Evolutionary conservation across 2,329 filamentous ascomycete species (phyloP).

Genomic region (Verticillium albo-atrum): DNA sequence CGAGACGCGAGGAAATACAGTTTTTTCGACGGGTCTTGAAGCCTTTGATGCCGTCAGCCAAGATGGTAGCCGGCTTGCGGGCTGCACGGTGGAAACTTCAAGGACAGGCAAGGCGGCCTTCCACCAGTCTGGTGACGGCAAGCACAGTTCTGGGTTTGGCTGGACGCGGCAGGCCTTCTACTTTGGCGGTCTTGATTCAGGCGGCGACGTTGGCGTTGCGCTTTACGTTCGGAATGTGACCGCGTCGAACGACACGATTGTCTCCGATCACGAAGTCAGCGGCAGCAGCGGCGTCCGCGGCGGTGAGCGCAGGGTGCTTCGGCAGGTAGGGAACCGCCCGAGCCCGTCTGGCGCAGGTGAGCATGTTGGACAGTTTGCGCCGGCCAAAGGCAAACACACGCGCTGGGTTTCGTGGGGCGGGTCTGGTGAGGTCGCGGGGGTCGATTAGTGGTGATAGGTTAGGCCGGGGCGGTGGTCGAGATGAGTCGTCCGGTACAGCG

Average conservation of each 20-base stretch:
- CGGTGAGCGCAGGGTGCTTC: neutral
- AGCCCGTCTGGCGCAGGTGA: neutral
- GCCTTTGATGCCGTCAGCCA: constrained; percentile 38
- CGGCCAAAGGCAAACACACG: neutral
- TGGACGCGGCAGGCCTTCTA: constrained; percentile 51
- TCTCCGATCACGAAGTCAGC: constrained; percentile 39
- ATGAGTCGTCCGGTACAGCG: neutral
- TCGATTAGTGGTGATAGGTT: neutral
- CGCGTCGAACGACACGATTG: constrained; percentile 49
- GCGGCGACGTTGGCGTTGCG: constrained; percentile 20
- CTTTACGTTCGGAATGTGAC: constrained; percentile 55
- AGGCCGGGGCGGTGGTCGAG: neutral
- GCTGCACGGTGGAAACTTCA: constrained; percentile 37
- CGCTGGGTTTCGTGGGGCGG: constrained; percentile 1
- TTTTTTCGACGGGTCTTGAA: constrained; percentile 57
- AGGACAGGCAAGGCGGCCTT: constrained; percentile 57
- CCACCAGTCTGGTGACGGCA: constrained; percentile 38
- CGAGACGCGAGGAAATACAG: constrained; percentile 29
- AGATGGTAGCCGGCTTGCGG: constrained; percentile 10
- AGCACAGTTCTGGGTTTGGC: constrained; percentile 46
- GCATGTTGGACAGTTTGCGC: constrained; percentile 2
- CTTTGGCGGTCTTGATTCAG: constrained; percentile 41
- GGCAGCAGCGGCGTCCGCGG: constrained; percentile 1
- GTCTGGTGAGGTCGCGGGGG: neutral
- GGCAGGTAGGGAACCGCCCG: neutral